Evolutionary conservation across 495 filamentous ascomycete species (phyloP), one percentile per base, ranked within the genome.

Genomic region (Mycothermus thermophilus): DNA sequence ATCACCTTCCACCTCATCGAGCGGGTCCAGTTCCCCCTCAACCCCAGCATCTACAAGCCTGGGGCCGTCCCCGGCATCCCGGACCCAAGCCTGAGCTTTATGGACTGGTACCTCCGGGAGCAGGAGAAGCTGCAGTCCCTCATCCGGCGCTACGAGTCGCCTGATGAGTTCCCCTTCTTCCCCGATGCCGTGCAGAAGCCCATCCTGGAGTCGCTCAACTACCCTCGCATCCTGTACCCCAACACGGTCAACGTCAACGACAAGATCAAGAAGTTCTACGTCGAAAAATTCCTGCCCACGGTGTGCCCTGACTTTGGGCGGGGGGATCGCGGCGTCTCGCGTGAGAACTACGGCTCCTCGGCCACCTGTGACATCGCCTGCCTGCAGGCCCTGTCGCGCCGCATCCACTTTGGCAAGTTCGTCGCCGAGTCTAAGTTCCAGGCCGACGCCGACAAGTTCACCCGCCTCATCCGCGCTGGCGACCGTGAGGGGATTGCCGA

Each of bases 1-100:
- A 96, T 99, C 52, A 94, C 82, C 49, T 99, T 94, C 63, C 84
- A 96, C 63, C 65, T 96, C 15, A 99, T 99, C 52, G 92, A 99
- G 56, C 81, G 92, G 16, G 92, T 87, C 21, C 92, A 99, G 63
- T 99, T 99, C 59, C 87, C 88, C 0, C 67, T 88, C 36, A 96
- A 95, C 65, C 64, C 69, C 34, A 84, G 79, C 51, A 83, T 97
- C 57, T 97, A 97, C 62, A 52, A 58, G 4, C 66, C 84, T 17
- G 81, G 80, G 40, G 84, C 81, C n/a, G 69, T 93, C 22, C 63
- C 65, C 19, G n/a, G n/a, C n/a, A 82, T 96, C 44, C 83, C 86
- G n/a, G 52, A 72, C 46, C 64, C 60, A 42, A 41, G 46, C 32
- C 69, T 88, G 19, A 83, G 79, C 58, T 83, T 99, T 52, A 74